Percentiles rank a stretch among this genome's conserved stretches.
These are phyloP conservation scores for Phoenix dactylifera DNA, from an alignment of 176 grass and related monocot genomes.

Conservation along the genomic window DNA sequence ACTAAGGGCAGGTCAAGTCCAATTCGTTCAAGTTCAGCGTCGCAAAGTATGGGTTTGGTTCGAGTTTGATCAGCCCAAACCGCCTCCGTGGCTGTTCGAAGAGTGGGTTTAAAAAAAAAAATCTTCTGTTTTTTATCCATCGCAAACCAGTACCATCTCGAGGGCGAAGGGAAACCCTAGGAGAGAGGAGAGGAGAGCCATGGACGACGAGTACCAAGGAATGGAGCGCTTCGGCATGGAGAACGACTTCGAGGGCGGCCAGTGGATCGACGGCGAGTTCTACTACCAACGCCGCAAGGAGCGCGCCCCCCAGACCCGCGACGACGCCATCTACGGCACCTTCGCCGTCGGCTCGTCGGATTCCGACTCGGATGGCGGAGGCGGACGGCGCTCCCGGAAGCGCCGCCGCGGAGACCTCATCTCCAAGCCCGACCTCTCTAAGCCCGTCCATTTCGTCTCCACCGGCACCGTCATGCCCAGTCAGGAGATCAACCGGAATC, in stretches of 20 bases:
- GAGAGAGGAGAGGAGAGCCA: neutral
- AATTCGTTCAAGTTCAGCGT: too few relatives aligned
- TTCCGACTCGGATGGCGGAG: constrained; percentile 39
- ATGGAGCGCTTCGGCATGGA: constrained; percentile 71
- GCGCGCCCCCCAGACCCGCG: constrained; percentile 41
- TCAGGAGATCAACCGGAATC: constrained; percentile 18
- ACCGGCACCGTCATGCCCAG: constrained; percentile 33
- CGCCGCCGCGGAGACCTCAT: constrained; percentile 35
- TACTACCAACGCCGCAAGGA: constrained; percentile 47
- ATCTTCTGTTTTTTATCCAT: too few relatives aligned
- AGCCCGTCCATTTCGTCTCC: constrained; percentile 59
- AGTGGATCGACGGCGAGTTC: constrained; percentile 66
- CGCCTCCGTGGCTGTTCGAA: too few relatives aligned
- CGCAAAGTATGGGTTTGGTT: too few relatives aligned
- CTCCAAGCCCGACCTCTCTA: constrained; percentile 34
- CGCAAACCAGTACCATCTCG: too few relatives aligned
- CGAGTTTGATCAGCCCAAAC: too few relatives aligned
- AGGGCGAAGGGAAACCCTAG: too few relatives aligned
- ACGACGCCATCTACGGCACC: constrained; percentile 63
- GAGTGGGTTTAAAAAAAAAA: too few relatives aligned
- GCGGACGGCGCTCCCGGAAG: constrained; percentile 25
- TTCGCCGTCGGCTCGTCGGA: constrained; percentile 52
- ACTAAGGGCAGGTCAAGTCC: too few relatives aligned
- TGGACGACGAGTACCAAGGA: constrained; percentile 62
- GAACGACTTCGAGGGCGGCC: constrained; percentile 56